Evolutionary conservation across 495 filamentous ascomycete species (phyloP), one percentile per base, ranked within the genome.

Genomic region (Xylaria longipes): DNA sequence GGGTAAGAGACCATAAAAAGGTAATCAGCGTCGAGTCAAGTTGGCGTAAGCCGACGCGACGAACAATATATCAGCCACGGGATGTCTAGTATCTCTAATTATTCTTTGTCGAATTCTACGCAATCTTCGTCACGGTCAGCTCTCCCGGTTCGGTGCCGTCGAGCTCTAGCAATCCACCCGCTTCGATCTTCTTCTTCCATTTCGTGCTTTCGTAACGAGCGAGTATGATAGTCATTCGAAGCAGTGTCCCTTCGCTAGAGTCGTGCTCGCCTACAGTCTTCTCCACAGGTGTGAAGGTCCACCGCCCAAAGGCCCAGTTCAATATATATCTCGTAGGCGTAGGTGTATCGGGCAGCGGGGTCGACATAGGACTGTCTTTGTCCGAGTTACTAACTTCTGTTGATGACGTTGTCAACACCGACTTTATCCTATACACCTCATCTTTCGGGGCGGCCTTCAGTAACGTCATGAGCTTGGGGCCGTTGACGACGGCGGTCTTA

Each of bases 251-350:
- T 46, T 79, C 76, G 72, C 80, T 86, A 12, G 81, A 84, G 65
- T 78, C 80, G 39, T 87, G 85, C 70, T 88, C 86, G n/a, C 73
- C 71, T 4, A 76, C 77, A 0, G 73, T 77, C 6, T 79, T 79
- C 6, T 77, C 79, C 45, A 92, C 82, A 0, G 85, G 84, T 7
- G 94, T 95, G 76, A 93, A 95, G 2, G 89, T 97, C 96, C 96
- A 98, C 22, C 96, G 87, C 8, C 94, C 95, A 81, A 99, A 99
- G 0, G 96, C 97, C 96, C 96, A 98, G 78, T 99, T 99, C 56
- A 99, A 85, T 58, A 98, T 97, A 77, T 94, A 97, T 71, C 89
- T 75, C 27, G 71, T 73, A 29, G 39, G 62, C 41, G 65, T 48
- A 14, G 70, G 43, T 20, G 68, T 75, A 20, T 50, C 72, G 57